phyloP scores from a whole-genome alignment of 208 protist species.

The Leishmania martiniquensis region DNA sequence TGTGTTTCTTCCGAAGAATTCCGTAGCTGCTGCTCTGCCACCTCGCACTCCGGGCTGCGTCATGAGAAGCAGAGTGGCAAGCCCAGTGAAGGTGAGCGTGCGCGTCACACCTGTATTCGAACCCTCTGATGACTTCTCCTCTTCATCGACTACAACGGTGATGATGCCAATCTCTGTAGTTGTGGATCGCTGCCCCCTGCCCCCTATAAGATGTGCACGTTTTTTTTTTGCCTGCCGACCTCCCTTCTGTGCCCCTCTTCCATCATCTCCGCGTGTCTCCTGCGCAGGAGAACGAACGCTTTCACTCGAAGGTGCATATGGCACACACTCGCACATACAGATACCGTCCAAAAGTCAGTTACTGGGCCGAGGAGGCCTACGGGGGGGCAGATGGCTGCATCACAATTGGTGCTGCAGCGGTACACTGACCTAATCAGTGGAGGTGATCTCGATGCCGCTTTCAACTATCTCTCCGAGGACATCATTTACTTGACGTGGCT shows the following conservation, averaged over 20 bases:
- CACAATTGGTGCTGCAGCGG: conserved; percentile 62
- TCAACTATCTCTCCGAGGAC: conserved; percentile 68
- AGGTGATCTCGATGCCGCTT: conserved; percentile 63
- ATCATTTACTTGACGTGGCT: conserved; percentile 83
- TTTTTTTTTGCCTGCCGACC: too few species aligned
- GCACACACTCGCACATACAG: not conserved
- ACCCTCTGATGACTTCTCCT: not conserved
- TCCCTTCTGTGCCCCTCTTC: too few species aligned
- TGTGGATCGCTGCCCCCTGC: too few species aligned
- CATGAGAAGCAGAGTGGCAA: not conserved
- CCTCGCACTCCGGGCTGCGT: not conserved
- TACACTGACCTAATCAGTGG: conserved; percentile 60
- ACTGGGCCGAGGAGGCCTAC: not conserved
- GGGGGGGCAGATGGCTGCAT: conserved; percentile 44
- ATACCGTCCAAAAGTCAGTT: not conserved
- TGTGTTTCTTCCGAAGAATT: not conserved
- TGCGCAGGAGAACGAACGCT: too few species aligned
- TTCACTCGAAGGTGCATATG: not conserved
- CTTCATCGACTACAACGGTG: not conserved
- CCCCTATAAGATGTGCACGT: too few species aligned
- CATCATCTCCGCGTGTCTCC: too few species aligned
- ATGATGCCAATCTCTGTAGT: not conserved
- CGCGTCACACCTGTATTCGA: not conserved
- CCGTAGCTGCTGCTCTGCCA: not conserved
- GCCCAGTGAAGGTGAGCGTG: not conserved